A percentile compares a stretch with the other conserved stretches of the same genome.
Conservation (phyloP, 164 flowering plant species). For the Platanus orientalis region DNA sequence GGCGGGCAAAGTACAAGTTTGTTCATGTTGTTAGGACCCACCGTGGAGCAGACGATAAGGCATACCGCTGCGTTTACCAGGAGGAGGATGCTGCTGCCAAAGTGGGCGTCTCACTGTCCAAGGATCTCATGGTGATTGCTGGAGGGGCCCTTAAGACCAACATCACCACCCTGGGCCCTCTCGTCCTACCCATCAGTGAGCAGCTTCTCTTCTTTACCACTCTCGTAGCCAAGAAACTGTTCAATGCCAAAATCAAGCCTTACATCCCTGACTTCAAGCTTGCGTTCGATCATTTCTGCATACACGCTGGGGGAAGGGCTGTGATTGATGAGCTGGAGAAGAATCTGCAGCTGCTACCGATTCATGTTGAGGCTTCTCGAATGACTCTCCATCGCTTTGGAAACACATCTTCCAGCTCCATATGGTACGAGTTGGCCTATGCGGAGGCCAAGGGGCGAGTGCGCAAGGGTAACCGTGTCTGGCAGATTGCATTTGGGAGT, state of each 20-base stretch:
- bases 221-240: slow-evolving; percentile 66
- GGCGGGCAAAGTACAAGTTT: slow-evolving; percentile 66
- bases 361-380: no score
- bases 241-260: slow-evolving; percentile 67
- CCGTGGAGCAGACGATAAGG: slow-evolving; percentile 66
- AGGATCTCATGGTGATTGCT: no score
- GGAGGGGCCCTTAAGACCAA: no score
- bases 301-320: no score
- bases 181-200: no score
- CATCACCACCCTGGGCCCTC: no score
- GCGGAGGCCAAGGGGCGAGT: slow-evolving; percentile 77
- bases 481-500: slow-evolving; percentile 89
- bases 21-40: slow-evolving; percentile 75
- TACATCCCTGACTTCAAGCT: slow-evolving; percentile 86
- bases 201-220: slow-evolving; percentile 75
- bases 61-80: slow-evolving; percentile 68
- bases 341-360: no score
- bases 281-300: slow-evolving; percentile 80
- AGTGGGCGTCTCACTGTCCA: slow-evolving; percentile 71
- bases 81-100: slow-evolving; percentile 66
- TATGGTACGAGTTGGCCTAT: slow-evolving; percentile 84
- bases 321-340: no score
- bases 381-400: no score
- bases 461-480: slow-evolving; percentile 56
- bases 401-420: no score